Percentiles rank a stretch among this genome's conserved stretches.
phyloP scores from a whole-genome alignment of 306 rosid genomes.

The Rubus parviflorus region DNA sequence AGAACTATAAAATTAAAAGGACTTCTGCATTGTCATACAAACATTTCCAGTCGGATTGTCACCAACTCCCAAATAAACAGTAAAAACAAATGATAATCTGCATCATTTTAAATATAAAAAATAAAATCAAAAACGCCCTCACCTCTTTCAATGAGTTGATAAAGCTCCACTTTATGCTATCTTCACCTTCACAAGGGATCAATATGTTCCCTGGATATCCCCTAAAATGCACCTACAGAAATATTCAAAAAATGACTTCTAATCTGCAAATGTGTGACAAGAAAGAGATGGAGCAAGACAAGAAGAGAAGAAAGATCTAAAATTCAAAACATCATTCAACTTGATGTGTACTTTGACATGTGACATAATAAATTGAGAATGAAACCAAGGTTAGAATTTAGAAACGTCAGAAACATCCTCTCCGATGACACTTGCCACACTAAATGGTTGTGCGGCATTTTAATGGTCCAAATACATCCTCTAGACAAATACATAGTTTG shows the following conservation, averaged over 20 bases:
- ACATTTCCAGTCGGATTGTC: neutral
- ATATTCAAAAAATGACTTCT: constrained; percentile 21
- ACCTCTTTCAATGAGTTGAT: constrained; percentile 98
- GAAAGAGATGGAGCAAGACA: neutral
- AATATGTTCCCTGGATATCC: constrained; percentile 76
- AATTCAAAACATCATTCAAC: neutral
- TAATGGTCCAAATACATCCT: neutral
- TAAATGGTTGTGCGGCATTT: neutral
- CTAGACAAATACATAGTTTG: neutral
- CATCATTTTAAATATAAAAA: constrained; percentile 1
- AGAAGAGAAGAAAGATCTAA: neutral
- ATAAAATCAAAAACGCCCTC: neutral
- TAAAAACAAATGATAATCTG: constrained; percentile 5
- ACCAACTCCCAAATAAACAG: constrained; percentile 1
- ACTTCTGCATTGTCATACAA: neutral
- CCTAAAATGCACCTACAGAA: constrained; percentile 79
- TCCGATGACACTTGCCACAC: neutral
- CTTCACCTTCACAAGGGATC: constrained; percentile 95
- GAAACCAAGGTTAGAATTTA: neutral
- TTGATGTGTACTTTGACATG: neutral
- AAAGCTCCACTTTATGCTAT: constrained; percentile 83
- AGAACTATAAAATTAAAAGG: neutral
- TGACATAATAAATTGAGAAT: neutral
- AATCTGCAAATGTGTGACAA: constrained; percentile 6
- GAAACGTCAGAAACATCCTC: neutral